Evolutionary conservation across 2,329 filamentous ascomycete species (phyloP), one percentile per base, ranked within the genome.

Genomic region (Venturia asperata): DNA sequence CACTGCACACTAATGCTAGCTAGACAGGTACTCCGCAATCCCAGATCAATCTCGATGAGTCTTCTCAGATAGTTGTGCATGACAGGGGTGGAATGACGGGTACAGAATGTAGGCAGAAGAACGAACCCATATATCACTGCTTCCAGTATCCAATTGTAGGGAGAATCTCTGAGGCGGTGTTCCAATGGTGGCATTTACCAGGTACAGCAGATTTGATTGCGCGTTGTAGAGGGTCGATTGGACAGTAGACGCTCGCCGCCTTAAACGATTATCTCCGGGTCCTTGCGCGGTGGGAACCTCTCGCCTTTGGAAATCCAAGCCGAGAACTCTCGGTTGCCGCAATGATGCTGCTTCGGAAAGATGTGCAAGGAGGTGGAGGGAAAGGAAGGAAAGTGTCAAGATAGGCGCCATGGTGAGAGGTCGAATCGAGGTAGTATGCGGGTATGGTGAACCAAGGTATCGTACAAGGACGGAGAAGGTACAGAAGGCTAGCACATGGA

Each of bases 121-220:
- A 58, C 52, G 17, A 10, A 58, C 52, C 85, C 84, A 87, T 11
- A 87, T 75, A 75, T 87, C 85, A 69, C 83, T 85, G 69, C 82
- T 85, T 39, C 85, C 85, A 13, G 85, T 87, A 68, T 87, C 85
- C 68, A 87, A 77, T 68, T 86, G 82, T 65, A 87, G 70, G 43
- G 80, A 78, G 63, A 87, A 71, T 17, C 69, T 72, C 69, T 87
- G 85, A 45, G 72, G 71, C 0, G 85, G 85, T 0, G 84, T 86
- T 34, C 85, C 85, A 15, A 87, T 69, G 10, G 77, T 81, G 55
- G 82, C 75, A 67, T 85, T 85, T 67, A 81, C 81, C 69, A 81
- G 83, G 70, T 87, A 87, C 3, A 86, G 76, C 0, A 66, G 37
- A 58, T 55, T 63, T 15, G 62, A 41, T 45, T 66, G 60, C 17